Conservation (phyloP, 2,329 filamentous ascomycete species). For the Arachnopeziza araneosa region DNA sequence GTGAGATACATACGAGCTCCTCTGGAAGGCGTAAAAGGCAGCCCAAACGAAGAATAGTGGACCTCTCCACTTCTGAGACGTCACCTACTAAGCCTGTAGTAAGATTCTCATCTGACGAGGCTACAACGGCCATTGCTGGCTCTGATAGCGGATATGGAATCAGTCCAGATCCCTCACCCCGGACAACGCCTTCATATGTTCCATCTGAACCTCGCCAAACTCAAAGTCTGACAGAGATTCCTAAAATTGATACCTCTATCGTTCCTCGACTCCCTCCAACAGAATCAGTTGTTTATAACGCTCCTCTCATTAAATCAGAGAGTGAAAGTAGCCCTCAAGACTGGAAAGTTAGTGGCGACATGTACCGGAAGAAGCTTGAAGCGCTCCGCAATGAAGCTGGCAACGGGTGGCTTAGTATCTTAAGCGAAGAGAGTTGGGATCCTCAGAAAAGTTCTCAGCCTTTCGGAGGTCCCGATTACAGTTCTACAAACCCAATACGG, state of each 20-base stretch:
- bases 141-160: conserved; percentile 27
- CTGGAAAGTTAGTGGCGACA: conserved; percentile 65
- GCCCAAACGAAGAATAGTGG: conserved; percentile 59
- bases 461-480: conserved; percentile 26
- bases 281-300: conserved; percentile 22
- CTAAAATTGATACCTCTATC: conserved; percentile 26
- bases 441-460: conserved; percentile 24
- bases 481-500: conserved; percentile 24
- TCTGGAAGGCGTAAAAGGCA: conserved; percentile 53
- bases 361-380: conserved; percentile 85
- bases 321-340: conserved; percentile 38
- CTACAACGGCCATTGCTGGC: conserved; percentile 8
- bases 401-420: conserved; percentile 77
- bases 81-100: conserved; percentile 24
- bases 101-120: conserved; percentile 22
- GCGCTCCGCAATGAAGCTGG: conserved; percentile 79
- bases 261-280: conserved; percentile 26
- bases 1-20: conserved; percentile 53
- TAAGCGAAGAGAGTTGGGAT: conserved; percentile 72
- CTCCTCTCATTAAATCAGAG: conserved; percentile 19
- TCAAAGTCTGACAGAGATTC: conserved; percentile 21
- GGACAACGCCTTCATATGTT: conserved; percentile 25
- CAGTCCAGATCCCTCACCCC: conserved; percentile 28
- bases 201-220: conserved; percentile 25
- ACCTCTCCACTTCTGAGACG: conserved; percentile 47